phyloP scores from a whole-genome alignment of 805 yeast genomes.

The Saccharomycopsis babjevae region DNA sequence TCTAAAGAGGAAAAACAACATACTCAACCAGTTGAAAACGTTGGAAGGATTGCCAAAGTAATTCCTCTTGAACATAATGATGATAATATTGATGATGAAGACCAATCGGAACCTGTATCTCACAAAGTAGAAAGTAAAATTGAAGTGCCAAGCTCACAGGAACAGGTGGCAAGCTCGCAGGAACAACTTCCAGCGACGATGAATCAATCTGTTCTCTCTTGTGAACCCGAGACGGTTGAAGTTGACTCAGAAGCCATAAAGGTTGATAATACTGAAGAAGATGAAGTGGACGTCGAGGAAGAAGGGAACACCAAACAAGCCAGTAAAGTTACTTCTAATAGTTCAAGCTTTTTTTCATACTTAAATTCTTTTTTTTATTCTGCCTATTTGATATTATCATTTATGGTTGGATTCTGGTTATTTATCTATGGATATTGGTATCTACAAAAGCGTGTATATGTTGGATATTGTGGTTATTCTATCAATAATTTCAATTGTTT shows the following conservation, averaged over 20 bases:
- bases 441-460: conserved; percentile 47
- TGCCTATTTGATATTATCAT: conserved; percentile 28
- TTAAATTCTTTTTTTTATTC: conserved; percentile 26
- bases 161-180: not conserved
- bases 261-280: not conserved
- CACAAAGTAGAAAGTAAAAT: not conserved
- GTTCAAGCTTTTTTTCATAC: conserved; percentile 3
- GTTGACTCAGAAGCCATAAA: not conserved
- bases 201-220: not conserved
- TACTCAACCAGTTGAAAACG: not conserved
- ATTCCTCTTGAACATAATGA: not conserved
- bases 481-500: conserved; percentile 33
- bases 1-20: not conserved
- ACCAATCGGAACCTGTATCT: not conserved
- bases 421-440: conserved; percentile 46
- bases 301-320: not conserved
- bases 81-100: not conserved
- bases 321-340: not conserved
- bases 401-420: too few species aligned
- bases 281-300: not conserved
- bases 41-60: not conserved
- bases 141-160: not conserved
- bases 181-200: not conserved
- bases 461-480: conserved; percentile 72
- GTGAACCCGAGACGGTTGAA: not conserved